Evolutionary conservation across 2,329 filamentous ascomycete genomes (phyloP), one percentile per base, ranked within the genome.

Genomic region (Ustulina deusta): DNA sequence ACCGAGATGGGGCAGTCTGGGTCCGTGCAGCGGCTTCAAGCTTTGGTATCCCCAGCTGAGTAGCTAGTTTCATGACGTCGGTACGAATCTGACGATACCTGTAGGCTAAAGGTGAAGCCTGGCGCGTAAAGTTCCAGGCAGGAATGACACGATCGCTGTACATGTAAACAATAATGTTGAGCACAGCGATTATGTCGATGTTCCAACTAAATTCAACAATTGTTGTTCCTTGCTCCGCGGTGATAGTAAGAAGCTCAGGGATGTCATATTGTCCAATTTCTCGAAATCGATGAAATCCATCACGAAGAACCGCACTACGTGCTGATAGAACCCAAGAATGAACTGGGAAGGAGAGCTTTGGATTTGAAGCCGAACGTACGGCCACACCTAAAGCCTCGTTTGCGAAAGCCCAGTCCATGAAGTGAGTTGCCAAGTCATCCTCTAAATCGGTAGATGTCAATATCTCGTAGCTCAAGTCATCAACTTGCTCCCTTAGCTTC

Each of bases 11-110:
- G 40, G 86, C 83, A 5, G 86, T 87, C 86, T 97, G 94, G 40
- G 93, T 82, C 55, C 93, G 89, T 0, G 92, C 92, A 20, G 93
- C 91, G 48, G 89, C 86, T 79, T 97, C 94, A 3, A 98, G 83
- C 36, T 86, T 88, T 17, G 81, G 79, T 78, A 98, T 85, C 15
- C 91, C 88, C 1, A 98, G 84, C 63, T 87, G 86, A 0, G 87
- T 87, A 10, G 93, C 91, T n/a, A 94, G 74, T 71, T 90, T 95
- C 90, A 97, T 96, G n/a, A 98, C 82, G 76, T 98, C 95, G 0
- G 84, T 86, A 22, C 95, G 90, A 20, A 97, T 86, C 74, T 94
- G 90, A 27, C 94, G 91, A 77, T 93, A 97, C 46, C 92, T 86
- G 73, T 87, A 86, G 0, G 92, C 90, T 76, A 91, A 83, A 11